phyloP scores from a whole-genome alignment of 768 basidiomycete genomes.

The Podaxis pistillaris region DNA sequence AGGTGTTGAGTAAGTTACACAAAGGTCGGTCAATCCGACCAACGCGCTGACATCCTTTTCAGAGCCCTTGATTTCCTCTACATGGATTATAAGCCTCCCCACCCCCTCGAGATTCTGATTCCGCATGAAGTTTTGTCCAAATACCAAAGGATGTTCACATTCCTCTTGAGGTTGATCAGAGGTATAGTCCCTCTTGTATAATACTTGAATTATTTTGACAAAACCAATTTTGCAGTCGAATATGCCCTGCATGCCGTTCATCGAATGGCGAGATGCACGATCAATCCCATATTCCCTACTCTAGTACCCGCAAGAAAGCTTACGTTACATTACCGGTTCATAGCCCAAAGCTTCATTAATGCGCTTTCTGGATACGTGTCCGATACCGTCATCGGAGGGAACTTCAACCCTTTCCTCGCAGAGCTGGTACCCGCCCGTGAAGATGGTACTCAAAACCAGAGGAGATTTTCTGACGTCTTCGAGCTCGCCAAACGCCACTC shows the following conservation, averaged over 20 bases:
- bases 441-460: not conserved
- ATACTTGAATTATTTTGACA: constrained; percentile 9
- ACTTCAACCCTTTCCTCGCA: constrained; percentile 68
- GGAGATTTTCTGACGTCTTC: constrained; percentile 68
- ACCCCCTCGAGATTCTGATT: constrained; percentile 72
- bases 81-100: constrained; percentile 87
- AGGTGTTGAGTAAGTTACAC: constrained; percentile 47
- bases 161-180: constrained; percentile 76
- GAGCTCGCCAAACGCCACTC: constrained; percentile 69
- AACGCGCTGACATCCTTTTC: constrained; percentile 5
- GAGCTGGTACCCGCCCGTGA: constrained; percentile 26
- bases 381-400: constrained; percentile 77
- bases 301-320: constrained; percentile 48
- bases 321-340: constrained; percentile 71
- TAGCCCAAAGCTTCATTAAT: constrained; percentile 67
- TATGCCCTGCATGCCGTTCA: constrained; percentile 63
- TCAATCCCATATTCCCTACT: constrained; percentile 57
- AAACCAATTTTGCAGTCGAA: constrained; percentile 48
- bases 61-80: constrained; percentile 90
- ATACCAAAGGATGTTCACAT: constrained; percentile 81
- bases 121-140: constrained; percentile 73
- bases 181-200: constrained; percentile 40
- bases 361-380: constrained; percentile 71
- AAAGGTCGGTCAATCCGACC: not conserved
- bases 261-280: constrained; percentile 50